Conservation (phyloP, 2,329 filamentous ascomycete genomes). For the Pyrenophora teres region DNA sequence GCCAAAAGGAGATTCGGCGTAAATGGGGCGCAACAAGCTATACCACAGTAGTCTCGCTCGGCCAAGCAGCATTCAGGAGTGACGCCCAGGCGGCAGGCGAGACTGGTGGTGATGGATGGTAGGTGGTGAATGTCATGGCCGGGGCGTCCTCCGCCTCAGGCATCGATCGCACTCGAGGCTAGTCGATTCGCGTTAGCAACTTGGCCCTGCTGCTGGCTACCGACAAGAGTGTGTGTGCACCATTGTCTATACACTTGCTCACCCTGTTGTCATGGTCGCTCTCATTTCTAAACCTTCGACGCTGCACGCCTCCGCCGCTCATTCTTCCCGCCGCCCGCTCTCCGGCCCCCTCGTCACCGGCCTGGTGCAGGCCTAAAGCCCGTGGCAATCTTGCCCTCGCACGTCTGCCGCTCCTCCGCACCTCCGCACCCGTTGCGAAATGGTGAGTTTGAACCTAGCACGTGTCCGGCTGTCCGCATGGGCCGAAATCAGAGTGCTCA, state of each 20-base stretch:
- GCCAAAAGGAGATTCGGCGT: not conserved
- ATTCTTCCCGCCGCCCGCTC: conserved; percentile 11
- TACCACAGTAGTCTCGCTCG: too few species aligned
- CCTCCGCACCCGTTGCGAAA: conserved; percentile 29
- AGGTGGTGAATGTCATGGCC: not conserved
- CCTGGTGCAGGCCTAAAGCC: conserved; percentile 16
- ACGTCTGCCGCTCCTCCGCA: not conserved
- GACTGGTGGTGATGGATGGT: not conserved
- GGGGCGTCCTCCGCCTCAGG: not conserved
- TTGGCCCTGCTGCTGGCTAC: conserved; percentile 5
- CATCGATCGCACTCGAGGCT: not conserved
- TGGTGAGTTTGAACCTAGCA: conserved; percentile 23
- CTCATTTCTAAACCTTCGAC: conserved; percentile 10
- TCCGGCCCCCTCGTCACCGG: conserved; percentile 17
- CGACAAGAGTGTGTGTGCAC: conserved; percentile 9
- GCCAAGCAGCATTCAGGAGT: not conserved
- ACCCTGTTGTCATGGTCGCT: conserved; percentile 15
- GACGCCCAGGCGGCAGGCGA: too few species aligned
- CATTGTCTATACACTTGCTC: conserved; percentile 7
- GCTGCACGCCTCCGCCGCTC: conserved; percentile 6
- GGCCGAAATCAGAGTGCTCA: not conserved
- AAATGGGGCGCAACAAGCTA: too few species aligned
- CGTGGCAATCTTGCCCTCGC: conserved; percentile 22
- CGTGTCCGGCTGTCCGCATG: not conserved
- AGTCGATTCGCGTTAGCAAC: conserved; percentile 5